These are phyloP conservation scores for Tolypocladium paradoxum DNA, from an alignment of 2,329 filamentous ascomycete species.

Conservation along the genomic window DNA sequence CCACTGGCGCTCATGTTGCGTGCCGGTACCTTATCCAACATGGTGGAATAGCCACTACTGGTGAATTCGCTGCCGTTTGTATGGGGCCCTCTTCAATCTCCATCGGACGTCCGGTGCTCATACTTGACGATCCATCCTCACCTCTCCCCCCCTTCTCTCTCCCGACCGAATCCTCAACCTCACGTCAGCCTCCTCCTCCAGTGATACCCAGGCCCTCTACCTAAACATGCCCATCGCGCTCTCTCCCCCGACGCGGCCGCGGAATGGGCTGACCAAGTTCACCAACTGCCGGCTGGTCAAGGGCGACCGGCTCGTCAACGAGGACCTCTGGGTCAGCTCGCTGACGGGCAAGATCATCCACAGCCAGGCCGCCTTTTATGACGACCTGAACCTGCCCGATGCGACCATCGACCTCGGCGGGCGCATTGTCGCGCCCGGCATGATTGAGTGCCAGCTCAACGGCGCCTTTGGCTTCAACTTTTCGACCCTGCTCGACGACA, in stretches of 20 bases:
- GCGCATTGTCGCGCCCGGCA: conserved; percentile 72
- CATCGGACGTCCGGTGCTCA: neutral
- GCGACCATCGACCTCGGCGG: conserved; percentile 68
- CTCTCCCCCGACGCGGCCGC: conserved; percentile 22
- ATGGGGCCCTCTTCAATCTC: neutral
- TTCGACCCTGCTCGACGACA: conserved; percentile 62
- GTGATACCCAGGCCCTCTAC: neutral
- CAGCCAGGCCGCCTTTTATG: conserved; percentile 57
- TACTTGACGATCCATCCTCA: neutral
- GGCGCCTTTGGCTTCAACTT: conserved; percentile 92
- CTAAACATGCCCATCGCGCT: conserved; percentile 37
- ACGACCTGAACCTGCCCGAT: conserved; percentile 58
- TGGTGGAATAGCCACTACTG: neutral
- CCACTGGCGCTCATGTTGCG: neutral
- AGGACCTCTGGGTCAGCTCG: conserved; percentile 85
- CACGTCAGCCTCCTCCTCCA: neutral
- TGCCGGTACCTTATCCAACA: neutral
- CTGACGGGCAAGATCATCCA: conserved; percentile 70
- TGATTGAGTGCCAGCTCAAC: conserved; percentile 89
- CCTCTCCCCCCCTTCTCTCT: neutral
- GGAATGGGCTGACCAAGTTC: conserved; percentile 65
- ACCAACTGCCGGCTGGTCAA: conserved; percentile 76
- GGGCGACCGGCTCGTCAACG: conserved; percentile 54
- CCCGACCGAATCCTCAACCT: neutral
- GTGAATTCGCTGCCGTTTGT: neutral